Percentiles rank a stretch among this genome's conserved stretches.
These are phyloP conservation scores for Linum lewisii DNA, from an alignment of 345 rosid species.

Conservation along the genomic window DNA sequence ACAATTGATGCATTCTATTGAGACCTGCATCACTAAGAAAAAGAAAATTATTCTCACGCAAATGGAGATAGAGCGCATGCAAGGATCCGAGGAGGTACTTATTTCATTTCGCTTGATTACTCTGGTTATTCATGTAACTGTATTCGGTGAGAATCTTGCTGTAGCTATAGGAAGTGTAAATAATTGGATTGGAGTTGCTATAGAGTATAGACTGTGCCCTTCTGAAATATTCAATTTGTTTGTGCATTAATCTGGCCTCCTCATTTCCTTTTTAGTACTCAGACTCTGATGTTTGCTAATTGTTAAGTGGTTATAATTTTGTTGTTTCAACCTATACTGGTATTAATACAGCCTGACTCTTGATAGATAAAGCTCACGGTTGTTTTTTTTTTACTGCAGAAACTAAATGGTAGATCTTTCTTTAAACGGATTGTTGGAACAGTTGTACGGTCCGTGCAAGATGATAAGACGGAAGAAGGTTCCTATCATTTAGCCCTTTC, in stretches of 20 bases:
- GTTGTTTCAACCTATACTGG: not conserved
- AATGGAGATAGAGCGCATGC: constrained; percentile 84
- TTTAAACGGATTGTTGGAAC: constrained; percentile 78
- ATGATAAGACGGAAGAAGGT: constrained; percentile 98
- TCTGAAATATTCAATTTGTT: not conserved
- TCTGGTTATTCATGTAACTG: not conserved
- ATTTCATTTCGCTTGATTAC: constrained; percentile 15
- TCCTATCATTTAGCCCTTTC: constrained; percentile 7
- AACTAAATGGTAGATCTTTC: constrained; percentile 62
- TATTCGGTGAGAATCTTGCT: constrained; percentile 1
- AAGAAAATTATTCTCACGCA: constrained; percentile 80
- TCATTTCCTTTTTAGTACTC: too few relatives aligned
- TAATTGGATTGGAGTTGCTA: not conserved
- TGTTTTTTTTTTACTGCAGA: constrained; percentile 32
- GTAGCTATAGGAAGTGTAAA: not conserved
- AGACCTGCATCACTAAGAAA: constrained; percentile 79
- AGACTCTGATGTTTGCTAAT: too few relatives aligned
- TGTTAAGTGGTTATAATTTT: not conserved
- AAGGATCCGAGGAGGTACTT: constrained; percentile 78
- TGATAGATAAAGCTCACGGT: constrained; percentile 3
- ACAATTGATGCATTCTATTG: constrained; percentile 91
- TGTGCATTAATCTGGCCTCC: too few relatives aligned
- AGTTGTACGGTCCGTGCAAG: constrained; percentile 80
- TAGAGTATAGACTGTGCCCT: too few relatives aligned
- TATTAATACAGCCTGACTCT: not conserved